These are phyloP conservation scores for Parasarocladium wereldwijsianum DNA, from an alignment of 2,329 filamentous ascomycete genomes.

Conservation along the genomic window DNA sequence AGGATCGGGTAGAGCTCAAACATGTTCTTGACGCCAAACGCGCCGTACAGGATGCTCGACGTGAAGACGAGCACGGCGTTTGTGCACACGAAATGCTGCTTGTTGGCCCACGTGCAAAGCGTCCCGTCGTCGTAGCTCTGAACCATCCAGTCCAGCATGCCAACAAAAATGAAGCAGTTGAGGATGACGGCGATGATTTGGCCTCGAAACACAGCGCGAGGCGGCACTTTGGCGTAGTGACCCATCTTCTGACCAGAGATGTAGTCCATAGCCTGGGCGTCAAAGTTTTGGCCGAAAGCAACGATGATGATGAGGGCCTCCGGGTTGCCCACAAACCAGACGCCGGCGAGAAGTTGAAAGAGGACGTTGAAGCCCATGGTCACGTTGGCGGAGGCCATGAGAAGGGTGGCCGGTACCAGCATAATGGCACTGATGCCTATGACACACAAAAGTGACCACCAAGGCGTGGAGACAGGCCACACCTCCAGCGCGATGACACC, in stretches of 20 bases:
- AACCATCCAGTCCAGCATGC: constrained; percentile 22
- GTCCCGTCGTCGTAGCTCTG: constrained; percentile 16
- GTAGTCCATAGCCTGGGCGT: constrained; percentile 5
- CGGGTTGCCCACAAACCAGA: constrained; percentile 28
- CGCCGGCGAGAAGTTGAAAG: constrained; percentile 24
- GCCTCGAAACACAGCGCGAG: constrained; percentile 13
- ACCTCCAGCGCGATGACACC: constrained; percentile 1
- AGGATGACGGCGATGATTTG: constrained; percentile 23
- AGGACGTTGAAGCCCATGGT: constrained; percentile 32
- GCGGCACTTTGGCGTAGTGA: constrained; percentile 14
- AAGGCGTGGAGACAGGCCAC: constrained; percentile 2
- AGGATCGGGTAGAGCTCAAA: constrained; percentile 23
- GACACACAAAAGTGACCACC: constrained; percentile 8
- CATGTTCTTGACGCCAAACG: constrained; percentile 14
- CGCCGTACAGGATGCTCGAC: constrained; percentile 9
- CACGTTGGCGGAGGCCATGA: constrained; percentile 22
- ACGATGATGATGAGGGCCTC: constrained; percentile 14
- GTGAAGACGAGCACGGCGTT: constrained; percentile 6
- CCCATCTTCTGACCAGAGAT: constrained; percentile 10
- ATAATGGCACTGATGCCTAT: constrained; percentile 29
- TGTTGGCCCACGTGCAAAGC: constrained; percentile 12
- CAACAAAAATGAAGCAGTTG: constrained; percentile 20
- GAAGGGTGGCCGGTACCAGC: constrained; percentile 23
- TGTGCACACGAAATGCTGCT: constrained; percentile 14
- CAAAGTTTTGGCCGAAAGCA: constrained; percentile 17